Evolutionary conservation across 345 rosid genomes (phyloP).

Genomic region (Moricandia arvensis): DNA sequence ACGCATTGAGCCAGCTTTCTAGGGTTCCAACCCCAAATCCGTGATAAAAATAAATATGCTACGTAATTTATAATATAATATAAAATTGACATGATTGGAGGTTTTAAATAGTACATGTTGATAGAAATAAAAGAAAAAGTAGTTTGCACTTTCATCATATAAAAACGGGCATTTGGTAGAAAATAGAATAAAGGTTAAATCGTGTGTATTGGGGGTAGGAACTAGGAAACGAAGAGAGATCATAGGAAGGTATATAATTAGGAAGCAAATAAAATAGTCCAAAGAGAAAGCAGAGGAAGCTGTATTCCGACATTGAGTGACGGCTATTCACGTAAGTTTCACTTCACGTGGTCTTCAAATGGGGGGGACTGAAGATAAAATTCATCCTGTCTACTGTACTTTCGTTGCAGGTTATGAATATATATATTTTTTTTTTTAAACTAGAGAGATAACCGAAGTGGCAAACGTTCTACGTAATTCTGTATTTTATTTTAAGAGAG

Average conservation of each 20-base stretch:
- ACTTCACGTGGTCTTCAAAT: conserved; percentile 22
- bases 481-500: not conserved
- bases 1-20: not conserved
- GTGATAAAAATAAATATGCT: not conserved
- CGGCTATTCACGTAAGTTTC: conserved; percentile 34
- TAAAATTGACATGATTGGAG: conserved; percentile 1
- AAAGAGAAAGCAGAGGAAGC: not conserved
- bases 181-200: not conserved
- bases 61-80: not conserved
- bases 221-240: conserved; percentile 14
- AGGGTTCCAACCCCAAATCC: not conserved
- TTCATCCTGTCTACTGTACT: conserved; percentile 12
- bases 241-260: conserved; percentile 26
- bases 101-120: not conserved
- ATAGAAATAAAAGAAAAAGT: not conserved
- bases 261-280: conserved; percentile 1
- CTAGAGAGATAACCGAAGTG: not conserved
- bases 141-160: not conserved
- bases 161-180: conserved; percentile 14
- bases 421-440: no score
- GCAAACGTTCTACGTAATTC: conserved; percentile 25
- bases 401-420: not conserved
- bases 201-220: conserved; percentile 11
- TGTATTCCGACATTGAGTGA: conserved; percentile 30
- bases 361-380: not conserved